phyloP scores from a whole-genome alignment of 768 basidiomycete genomes.

The Sistotremastrum suecicum region DNA sequence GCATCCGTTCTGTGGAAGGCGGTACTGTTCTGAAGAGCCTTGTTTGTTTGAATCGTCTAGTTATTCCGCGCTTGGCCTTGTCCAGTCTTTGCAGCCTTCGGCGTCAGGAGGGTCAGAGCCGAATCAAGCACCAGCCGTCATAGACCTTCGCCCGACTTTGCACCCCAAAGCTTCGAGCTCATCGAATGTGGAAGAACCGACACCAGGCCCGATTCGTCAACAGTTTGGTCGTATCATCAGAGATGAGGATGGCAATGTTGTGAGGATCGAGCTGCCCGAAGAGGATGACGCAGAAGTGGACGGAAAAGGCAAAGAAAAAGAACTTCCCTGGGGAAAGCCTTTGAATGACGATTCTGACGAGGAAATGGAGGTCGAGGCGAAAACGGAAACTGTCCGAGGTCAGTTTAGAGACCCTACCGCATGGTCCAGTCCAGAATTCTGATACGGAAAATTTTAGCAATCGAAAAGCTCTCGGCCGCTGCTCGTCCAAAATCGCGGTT shows the following conservation, averaged over 20 bases:
- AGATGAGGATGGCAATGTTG: slow-evolving; percentile 62
- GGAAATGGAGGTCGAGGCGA: slow-evolving; percentile 14
- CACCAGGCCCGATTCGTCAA: slow-evolving; percentile 10
- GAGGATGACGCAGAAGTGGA: slow-evolving; percentile 28
- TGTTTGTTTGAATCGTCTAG: slow-evolving; percentile 23
- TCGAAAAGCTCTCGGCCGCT: slow-evolving; percentile 46
- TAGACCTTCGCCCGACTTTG: background rate
- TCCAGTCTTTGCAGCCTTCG: slow-evolving; percentile 50
- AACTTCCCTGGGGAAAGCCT: too few relatives aligned
- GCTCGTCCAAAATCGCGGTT: slow-evolving; percentile 37
- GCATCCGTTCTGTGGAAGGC: slow-evolving; percentile 13
- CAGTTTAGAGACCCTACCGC: slow-evolving; percentile 6
- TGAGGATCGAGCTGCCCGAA: slow-evolving; percentile 53
- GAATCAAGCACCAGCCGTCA: background rate
- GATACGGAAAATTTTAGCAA: slow-evolving; percentile 25
- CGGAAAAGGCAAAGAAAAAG: background rate
- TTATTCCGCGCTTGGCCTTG: slow-evolving; percentile 66
- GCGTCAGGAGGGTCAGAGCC: slow-evolving; percentile 54
- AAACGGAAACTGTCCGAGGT: slow-evolving; percentile 30
- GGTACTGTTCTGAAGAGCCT: background rate
- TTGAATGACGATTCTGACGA: background rate
- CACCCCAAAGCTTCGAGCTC: background rate
- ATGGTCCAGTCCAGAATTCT: background rate
- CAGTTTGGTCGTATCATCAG: slow-evolving; percentile 65
- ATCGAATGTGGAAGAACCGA: background rate